Evolutionary conservation across 106 monocot species (phyloP).

Genomic region (Dendrobium catenatum): DNA sequence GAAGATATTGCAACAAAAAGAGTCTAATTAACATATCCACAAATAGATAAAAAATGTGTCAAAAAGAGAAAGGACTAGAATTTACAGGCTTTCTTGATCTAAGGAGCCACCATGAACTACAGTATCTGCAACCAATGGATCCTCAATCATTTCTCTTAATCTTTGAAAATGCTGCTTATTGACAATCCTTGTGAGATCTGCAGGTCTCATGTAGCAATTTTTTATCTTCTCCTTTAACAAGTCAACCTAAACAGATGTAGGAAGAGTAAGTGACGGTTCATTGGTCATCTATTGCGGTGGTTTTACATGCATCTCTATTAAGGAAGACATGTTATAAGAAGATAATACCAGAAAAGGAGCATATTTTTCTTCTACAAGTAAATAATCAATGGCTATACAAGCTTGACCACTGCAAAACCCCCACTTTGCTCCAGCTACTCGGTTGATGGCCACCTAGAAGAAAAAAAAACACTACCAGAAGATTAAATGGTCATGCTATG

Average conservation of each 20-base stretch:
- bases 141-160: slow-evolving; percentile 39
- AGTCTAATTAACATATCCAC: not conserved
- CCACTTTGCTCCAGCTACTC: slow-evolving; percentile 71
- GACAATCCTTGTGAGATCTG: slow-evolving; percentile 35
- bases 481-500: not conserved
- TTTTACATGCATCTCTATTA: not conserved
- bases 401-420: slow-evolving; percentile 63
- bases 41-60: not conserved
- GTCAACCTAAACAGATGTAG: slow-evolving; percentile 32
- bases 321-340: not conserved
- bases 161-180: slow-evolving; percentile 59
- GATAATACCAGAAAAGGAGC: slow-evolving; percentile 41
- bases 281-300: not conserved
- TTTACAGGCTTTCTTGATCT: slow-evolving; percentile 14
- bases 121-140: slow-evolving; percentile 40
- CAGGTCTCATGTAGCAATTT: slow-evolving; percentile 24
- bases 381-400: slow-evolving; percentile 70
- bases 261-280: not conserved
- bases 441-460: slow-evolving; percentile 24
- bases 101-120: slow-evolving; percentile 58
- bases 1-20: not conserved
- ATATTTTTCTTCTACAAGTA: slow-evolving; percentile 65
- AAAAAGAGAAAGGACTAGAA: not conserved
- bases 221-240: slow-evolving; percentile 37
- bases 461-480: not conserved